phyloP scores from a whole-genome alignment of 129 eudicot genomes.

The Pittosporum tobira region DNA sequence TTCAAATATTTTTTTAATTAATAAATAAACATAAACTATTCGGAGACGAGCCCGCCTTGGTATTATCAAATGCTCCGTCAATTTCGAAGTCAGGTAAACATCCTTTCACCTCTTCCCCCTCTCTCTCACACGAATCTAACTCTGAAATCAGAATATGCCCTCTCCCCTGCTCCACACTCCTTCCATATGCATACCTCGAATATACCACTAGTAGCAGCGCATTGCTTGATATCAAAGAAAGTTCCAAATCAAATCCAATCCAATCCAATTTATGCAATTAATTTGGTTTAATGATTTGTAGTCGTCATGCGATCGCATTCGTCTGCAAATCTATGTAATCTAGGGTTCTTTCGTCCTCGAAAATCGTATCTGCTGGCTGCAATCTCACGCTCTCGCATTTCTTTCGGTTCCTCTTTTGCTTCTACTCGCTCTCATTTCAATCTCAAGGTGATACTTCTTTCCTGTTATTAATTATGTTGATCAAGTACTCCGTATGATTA shows the following conservation, averaged over 20 bases:
- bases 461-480: too few relatives aligned
- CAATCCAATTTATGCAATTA: background rate
- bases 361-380: background rate
- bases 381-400: background rate
- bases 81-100: background rate
- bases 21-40: too few relatives aligned
- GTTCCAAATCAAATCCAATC: background rate
- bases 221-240: background rate
- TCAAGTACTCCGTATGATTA: background rate
- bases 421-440: background rate
- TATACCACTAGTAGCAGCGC: background rate
- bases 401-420: background rate
- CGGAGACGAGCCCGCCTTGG: too few relatives aligned
- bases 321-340: slow-evolving; percentile 4
- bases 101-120: background rate
- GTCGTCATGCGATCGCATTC: slow-evolving; percentile 18
- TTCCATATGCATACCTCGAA: background rate
- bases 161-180: background rate
- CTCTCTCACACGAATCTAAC: background rate
- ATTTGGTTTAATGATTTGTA: background rate
- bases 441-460: slow-evolving; percentile 2
- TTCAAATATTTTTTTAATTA: too few relatives aligned
- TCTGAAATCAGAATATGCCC: background rate
- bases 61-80: too few relatives aligned
- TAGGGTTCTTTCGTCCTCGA: slow-evolving; percentile 2